Evolutionary conservation across 83 land plant species (phyloP).

Genomic region (Isoetes engelmannii): DNA sequence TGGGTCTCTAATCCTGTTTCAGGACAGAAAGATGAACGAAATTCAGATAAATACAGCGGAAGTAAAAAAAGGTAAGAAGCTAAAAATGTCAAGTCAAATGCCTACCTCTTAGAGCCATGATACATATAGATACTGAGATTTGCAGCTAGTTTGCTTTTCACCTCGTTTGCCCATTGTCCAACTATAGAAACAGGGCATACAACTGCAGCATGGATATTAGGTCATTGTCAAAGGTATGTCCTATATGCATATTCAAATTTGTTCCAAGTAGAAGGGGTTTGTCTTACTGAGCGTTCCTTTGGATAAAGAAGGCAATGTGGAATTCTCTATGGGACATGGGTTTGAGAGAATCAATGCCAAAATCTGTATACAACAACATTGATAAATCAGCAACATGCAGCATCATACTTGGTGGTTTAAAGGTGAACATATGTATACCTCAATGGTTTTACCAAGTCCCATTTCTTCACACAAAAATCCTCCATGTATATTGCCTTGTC

Average conservation of each 20-base stretch:
- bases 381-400: no score
- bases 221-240: background rate
- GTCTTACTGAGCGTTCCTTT: constrained; percentile 38
- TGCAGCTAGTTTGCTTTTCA: constrained; percentile 44
- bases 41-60: background rate
- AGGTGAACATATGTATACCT: constrained; percentile 17
- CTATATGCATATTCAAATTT: background rate
- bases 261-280: background rate
- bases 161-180: constrained; percentile 50
- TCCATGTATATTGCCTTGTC: constrained; percentile 27
- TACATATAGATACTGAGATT: constrained; percentile 46
- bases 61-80: background rate
- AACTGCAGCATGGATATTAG: constrained; percentile 15
- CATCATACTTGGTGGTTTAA: background rate
- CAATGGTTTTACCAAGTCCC: constrained; percentile 46
- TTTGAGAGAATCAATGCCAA: constrained; percentile 40
- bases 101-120: constrained; percentile 44
- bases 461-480: constrained; percentile 47
- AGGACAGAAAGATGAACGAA: background rate
- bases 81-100: background rate
- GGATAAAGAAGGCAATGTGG: constrained; percentile 21
- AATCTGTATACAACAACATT: constrained; percentile 17
- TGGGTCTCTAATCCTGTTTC: constrained; percentile 39
- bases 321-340: constrained; percentile 33
- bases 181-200: constrained; percentile 47